phyloP scores from a whole-genome alignment of 176 grass and related monocot species.

The Oryza longistaminata region DNA sequence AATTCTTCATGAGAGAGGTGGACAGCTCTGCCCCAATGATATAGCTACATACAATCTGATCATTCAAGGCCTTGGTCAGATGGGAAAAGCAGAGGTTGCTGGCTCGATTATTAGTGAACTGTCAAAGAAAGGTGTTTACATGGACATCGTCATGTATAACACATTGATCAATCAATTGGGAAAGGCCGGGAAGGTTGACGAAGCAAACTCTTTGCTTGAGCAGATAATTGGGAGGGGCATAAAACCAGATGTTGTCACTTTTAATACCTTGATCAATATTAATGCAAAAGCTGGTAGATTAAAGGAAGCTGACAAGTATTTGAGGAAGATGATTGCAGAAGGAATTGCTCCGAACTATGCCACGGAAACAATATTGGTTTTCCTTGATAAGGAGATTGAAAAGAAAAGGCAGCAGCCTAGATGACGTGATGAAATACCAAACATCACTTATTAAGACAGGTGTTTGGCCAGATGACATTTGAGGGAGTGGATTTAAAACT shows the following conservation, averaged over 20 bases:
- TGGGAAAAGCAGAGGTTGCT: slow-evolving; percentile 71
- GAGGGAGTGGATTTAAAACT: background rate
- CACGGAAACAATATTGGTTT: slow-evolving; percentile 84
- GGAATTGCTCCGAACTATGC: slow-evolving; percentile 85
- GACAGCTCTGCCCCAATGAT: slow-evolving; percentile 71
- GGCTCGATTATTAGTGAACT: slow-evolving; percentile 68
- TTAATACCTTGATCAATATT: slow-evolving; percentile 90
- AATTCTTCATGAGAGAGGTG: slow-evolving; percentile 77
- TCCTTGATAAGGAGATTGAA: slow-evolving; percentile 82
- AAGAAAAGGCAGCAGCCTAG: slow-evolving; percentile 51
- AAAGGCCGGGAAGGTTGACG: slow-evolving; percentile 63
- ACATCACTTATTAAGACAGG: background rate
- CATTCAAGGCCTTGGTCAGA: slow-evolving; percentile 86
- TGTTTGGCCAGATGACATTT: background rate
- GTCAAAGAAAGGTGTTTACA: slow-evolving; percentile 74
- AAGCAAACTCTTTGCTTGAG: slow-evolving; percentile 68
- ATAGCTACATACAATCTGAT: slow-evolving; percentile 91
- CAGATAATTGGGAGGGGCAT: slow-evolving; percentile 72
- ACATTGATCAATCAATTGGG: slow-evolving; percentile 90
- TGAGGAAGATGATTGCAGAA: slow-evolving; percentile 78
- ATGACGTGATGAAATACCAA: slow-evolving; percentile 32
- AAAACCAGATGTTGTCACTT: slow-evolving; percentile 89
- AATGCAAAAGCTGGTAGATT: slow-evolving; percentile 84
- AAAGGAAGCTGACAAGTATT: slow-evolving; percentile 83
- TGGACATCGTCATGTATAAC: slow-evolving; percentile 96